These are phyloP conservation scores for Alliaria petiolata DNA, from an alignment of 345 rosid species.

Conservation along the genomic window DNA sequence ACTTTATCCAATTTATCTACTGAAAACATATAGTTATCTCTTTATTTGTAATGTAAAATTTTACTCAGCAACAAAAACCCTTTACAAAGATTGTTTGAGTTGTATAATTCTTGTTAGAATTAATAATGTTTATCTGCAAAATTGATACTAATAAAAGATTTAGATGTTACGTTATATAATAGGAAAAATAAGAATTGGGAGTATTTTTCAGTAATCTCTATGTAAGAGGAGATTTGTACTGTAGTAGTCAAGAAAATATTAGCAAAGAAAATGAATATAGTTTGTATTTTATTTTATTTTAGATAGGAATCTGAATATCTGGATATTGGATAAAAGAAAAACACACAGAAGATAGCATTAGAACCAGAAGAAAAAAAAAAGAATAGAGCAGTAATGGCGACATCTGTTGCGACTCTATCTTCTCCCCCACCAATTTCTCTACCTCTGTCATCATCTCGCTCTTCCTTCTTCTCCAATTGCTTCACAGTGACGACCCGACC, in stretches of 20 bases:
- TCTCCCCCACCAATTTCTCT: constrained; percentile 36
- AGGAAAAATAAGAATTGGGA: not conserved
- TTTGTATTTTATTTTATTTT: not conserved
- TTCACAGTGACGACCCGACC: constrained; percentile 11
- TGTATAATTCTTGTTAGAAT: not conserved
- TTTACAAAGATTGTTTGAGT: not conserved
- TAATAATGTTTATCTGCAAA: not conserved
- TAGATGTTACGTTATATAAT: not conserved
- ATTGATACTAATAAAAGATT: not conserved
- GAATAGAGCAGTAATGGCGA: constrained; percentile 45
- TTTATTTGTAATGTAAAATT: not conserved
- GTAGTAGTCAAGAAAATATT: not conserved
- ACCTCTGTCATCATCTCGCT: constrained; percentile 51
- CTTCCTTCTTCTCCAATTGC: constrained; percentile 39
- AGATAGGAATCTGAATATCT: not conserved
- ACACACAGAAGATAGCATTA: not conserved
- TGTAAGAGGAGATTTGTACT: not conserved
- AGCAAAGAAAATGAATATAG: not conserved
- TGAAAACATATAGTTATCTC: too few relatives aligned
- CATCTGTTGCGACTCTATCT: constrained; percentile 52
- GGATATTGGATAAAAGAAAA: constrained; percentile 1
- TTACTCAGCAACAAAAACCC: not conserved
- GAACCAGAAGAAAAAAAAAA: not conserved
- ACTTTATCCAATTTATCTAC: not conserved
- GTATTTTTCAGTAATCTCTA: not conserved